Evolutionary conservation across 2,329 filamentous ascomycete species (phyloP).

Genomic region (Penicillium hordei): DNA sequence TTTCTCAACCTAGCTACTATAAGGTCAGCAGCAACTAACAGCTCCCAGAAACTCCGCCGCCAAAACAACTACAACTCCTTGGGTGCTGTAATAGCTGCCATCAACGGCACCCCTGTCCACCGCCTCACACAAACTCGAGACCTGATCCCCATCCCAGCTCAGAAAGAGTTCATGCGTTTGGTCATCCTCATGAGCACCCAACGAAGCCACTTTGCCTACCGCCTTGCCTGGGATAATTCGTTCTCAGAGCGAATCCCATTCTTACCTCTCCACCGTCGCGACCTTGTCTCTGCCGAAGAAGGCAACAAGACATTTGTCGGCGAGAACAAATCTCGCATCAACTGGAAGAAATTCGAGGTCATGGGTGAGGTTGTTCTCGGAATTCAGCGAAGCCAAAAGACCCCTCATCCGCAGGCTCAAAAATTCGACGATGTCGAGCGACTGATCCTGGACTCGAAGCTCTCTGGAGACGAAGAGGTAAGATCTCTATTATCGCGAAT

Average conservation of each 20-base stretch:
- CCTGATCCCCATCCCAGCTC: slow-evolving; percentile 67
- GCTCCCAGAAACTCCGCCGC: slow-evolving; percentile 69
- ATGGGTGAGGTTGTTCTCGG: slow-evolving; percentile 88
- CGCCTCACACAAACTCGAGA: slow-evolving; percentile 77
- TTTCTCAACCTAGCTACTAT: neutral
- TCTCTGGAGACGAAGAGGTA: slow-evolving; percentile 86
- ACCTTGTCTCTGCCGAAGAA: slow-evolving; percentile 88
- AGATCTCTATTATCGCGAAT: slow-evolving; percentile 30
- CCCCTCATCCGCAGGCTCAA: slow-evolving; percentile 71
- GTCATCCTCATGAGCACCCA: slow-evolving; percentile 91
- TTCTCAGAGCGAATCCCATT: slow-evolving; percentile 88
- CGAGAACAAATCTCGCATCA: slow-evolving; percentile 71
- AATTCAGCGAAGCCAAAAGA: slow-evolving; percentile 87
- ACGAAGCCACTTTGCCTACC: slow-evolving; percentile 90
- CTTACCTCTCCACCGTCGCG: slow-evolving; percentile 82
- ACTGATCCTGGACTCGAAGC: slow-evolving; percentile 76
- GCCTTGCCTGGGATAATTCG: slow-evolving; percentile 96
- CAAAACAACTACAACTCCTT: slow-evolving; percentile 97
- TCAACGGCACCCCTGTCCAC: slow-evolving; percentile 84
- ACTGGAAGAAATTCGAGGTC: slow-evolving; percentile 98
- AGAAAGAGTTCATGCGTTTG: slow-evolving; percentile 83
- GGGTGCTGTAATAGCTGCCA: slow-evolving; percentile 88
- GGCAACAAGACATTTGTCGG: slow-evolving; percentile 88
- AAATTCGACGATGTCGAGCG: slow-evolving; percentile 70
- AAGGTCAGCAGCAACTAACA: slow-evolving; percentile 9